These are phyloP conservation scores for Chaetomiaceae sp. DNA, from an alignment of 2,329 filamentous ascomycete genomes.

Conservation along the genomic window DNA sequence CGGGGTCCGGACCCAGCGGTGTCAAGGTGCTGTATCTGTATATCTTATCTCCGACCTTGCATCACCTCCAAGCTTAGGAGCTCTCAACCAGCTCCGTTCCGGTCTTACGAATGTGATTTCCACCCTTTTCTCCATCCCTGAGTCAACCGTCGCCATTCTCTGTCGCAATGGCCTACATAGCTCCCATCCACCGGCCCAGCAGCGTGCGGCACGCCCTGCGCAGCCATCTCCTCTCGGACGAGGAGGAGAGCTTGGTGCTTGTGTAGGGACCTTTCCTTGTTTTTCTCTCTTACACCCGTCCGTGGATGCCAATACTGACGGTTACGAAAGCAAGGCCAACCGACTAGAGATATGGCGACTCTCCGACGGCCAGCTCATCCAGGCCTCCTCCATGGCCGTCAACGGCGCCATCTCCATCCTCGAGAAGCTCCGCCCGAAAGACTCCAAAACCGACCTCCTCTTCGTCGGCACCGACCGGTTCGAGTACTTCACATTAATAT, in stretches of 20 bases:
- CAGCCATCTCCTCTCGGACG: constrained; percentile 66
- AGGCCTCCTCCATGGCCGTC: constrained; percentile 65
- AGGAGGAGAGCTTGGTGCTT: constrained; percentile 78
- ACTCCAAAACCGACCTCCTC: constrained; percentile 73
- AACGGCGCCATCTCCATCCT: constrained; percentile 87
- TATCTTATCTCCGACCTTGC: constrained; percentile 24
- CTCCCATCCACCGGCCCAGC: constrained; percentile 87
- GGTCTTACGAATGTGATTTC: constrained; percentile 19
- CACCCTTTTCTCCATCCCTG: not conserved
- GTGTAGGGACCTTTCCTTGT: constrained; percentile 58
- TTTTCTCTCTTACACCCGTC: not conserved
- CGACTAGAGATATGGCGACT: constrained; percentile 78
- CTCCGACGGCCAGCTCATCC: constrained; percentile 57
- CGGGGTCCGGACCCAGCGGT: constrained; percentile 7
- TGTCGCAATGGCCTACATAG: constrained; percentile 79
- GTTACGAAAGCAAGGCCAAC: constrained; percentile 65
- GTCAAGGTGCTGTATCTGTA: constrained; percentile 6
- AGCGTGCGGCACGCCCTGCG: constrained; percentile 86
- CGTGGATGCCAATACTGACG: constrained; percentile 2
- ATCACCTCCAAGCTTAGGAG: constrained; percentile 14
- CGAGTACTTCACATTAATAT: constrained; percentile 85
- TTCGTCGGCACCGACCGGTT: constrained; percentile 89
- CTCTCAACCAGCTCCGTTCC: not conserved
- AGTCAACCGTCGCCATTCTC: constrained; percentile 8
- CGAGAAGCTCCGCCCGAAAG: constrained; percentile 70